Evolutionary conservation across 345 rosid genomes (phyloP).

Genomic region (Eucalyptus regnans): DNA sequence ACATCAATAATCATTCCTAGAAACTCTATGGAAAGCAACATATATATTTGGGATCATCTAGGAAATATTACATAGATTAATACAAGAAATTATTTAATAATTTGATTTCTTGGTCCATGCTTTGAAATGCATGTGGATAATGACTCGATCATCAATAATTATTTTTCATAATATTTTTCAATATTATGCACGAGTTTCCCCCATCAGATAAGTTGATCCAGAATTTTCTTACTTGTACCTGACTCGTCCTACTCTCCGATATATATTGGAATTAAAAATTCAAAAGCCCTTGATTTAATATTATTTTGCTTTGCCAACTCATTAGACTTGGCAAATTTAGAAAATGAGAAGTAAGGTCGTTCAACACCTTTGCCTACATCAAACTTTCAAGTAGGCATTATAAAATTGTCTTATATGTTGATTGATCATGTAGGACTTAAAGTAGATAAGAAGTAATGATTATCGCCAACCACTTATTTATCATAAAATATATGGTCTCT

Average conservation of each 20-base stretch:
- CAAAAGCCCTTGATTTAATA: not conserved
- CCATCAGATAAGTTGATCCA: not conserved
- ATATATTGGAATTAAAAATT: not conserved
- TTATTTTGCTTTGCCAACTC: not conserved
- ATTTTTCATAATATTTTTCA: not conserved
- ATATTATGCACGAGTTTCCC: not conserved
- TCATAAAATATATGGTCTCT: not conserved
- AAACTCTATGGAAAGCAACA: not conserved
- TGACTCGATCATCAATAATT: not conserved
- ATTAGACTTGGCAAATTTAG: not conserved
- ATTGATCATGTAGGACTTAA: not conserved
- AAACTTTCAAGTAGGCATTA: not conserved
- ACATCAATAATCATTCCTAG: not conserved
- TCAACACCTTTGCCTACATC: not conserved
- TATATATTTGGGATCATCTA: not conserved
- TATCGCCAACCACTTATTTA: not conserved
- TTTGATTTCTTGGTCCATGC: not conserved
- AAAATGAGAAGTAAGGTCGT: not conserved
- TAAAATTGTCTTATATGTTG: not conserved
- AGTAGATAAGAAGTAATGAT: not conserved
- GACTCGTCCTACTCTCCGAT: not conserved
- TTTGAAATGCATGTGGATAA: not conserved
- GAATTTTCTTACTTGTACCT: not conserved
- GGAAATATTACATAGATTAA: not conserved
- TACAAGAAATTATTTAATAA: not conserved